These are phyloP conservation scores for Amanita polypyramis DNA, from an alignment of 768 basidiomycete genomes.

Conservation along the genomic window DNA sequence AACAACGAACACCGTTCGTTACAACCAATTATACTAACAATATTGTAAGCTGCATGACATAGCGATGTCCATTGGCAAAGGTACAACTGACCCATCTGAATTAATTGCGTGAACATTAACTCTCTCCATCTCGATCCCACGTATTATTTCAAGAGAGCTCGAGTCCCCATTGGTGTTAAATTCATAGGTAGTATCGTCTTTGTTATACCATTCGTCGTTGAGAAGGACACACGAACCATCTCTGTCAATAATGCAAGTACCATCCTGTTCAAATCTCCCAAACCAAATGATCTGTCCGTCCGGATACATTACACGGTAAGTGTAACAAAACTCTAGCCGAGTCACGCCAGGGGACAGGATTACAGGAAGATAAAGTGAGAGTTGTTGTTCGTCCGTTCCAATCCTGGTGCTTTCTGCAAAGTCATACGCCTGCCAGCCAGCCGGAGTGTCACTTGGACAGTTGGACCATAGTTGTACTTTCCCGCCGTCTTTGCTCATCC, in stretches of 20 bases:
- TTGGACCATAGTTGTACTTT: slow-evolving; percentile 36
- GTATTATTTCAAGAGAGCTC: background rate
- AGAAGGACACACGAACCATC: slow-evolving; percentile 9
- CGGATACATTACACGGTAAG: slow-evolving; percentile 38
- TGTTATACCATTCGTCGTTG: slow-evolving; percentile 15
- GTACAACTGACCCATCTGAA: slow-evolving; percentile 4
- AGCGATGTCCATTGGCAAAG: background rate
- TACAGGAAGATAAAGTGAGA: slow-evolving; percentile 1
- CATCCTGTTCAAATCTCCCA: slow-evolving; percentile 33
- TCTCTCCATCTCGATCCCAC: background rate
- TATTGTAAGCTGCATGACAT: background rate
- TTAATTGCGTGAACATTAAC: background rate
- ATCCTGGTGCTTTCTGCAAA: slow-evolving; percentile 14
- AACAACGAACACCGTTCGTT: background rate
- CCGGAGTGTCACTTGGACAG: slow-evolving; percentile 11
- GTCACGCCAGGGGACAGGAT: background rate
- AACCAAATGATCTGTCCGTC: slow-evolving; percentile 35
- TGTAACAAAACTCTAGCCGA: slow-evolving; percentile 26
- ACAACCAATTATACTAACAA: background rate
- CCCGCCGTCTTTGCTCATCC: slow-evolving; percentile 19
- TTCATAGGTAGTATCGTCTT: background rate
- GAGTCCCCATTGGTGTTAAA: background rate
- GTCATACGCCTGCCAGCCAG: slow-evolving; percentile 25
- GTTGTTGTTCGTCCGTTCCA: background rate
- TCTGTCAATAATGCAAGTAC: slow-evolving; percentile 24